phyloP scores from a whole-genome alignment of 371 early-diverging fungal species.

The Mucor racemosus region DNA sequence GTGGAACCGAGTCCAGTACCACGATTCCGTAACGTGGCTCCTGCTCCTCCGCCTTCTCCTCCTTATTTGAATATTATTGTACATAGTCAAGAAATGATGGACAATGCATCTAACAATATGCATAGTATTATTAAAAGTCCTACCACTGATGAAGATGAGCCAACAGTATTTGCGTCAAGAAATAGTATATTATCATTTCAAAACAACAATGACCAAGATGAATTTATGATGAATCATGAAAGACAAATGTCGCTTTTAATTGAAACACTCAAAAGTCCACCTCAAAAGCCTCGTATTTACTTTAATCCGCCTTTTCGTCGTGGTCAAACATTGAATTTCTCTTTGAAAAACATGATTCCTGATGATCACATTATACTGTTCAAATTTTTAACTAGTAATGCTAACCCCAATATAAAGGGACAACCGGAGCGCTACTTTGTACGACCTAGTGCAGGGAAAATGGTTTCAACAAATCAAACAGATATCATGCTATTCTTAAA shows the following conservation, averaged over 20 bases:
- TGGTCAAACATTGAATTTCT: constrained; percentile 43
- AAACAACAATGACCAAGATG: not conserved
- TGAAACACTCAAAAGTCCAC: constrained; percentile 2
- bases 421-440: constrained; percentile 49
- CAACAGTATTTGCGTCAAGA: constrained; percentile 17
- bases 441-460: constrained; percentile 49
- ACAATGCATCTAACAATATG: not conserved
- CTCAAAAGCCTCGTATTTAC: constrained; percentile 14
- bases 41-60: constrained; percentile 52
- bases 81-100: constrained; percentile 9
- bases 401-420: constrained; percentile 1
- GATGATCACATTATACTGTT: constrained; percentile 51
- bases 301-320: constrained; percentile 38
- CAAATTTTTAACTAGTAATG: constrained; percentile 50
- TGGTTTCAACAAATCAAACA: constrained; percentile 32
- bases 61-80: constrained; percentile 39
- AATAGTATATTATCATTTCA: not conserved
- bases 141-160: constrained; percentile 11
- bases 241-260: constrained; percentile 11
- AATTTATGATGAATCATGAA: constrained; percentile 17
- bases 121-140: constrained; percentile 31
- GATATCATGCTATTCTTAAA: constrained; percentile 50
- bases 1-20: constrained; percentile 53
- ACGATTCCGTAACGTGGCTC: constrained; percentile 49
- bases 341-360: constrained; percentile 42